Evolutionary conservation across 306 rosid genomes (phyloP), one percentile per base, ranked within the genome.

Genomic region (Prunus davidiana): DNA sequence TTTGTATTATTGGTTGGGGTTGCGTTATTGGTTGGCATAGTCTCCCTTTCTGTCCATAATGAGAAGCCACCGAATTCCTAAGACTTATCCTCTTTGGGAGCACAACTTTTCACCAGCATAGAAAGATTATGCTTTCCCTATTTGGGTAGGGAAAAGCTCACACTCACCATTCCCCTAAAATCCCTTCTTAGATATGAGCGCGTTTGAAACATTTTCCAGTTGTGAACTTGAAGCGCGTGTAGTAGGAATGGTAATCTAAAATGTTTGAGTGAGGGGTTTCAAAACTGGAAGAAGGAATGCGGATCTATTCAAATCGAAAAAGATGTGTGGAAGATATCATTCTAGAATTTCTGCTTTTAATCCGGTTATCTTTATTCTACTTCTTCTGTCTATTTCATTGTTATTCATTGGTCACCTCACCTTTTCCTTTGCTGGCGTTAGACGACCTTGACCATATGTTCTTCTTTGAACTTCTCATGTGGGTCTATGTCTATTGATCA

Each of bases 61-160:
- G 3, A 65, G 69, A 12, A 51, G 70, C 73, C 50, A 60, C 22
- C 25, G 22, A 69, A 58, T 57, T 77, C 88, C 82, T 79, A 72
- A 72, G 65, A 80, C 76, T 80, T 86, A 51, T 60, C 88, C 82
- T 27, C 20, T 82, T 83, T 80, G 63, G 85, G 87, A 49, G 55
- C 74, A 61, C 64, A 51, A 8, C 64, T 24, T 73, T 67, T 73
- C 9, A 34, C 34, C 34, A 2, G 5, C 60, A 50, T 24, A 4
- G 43, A 18, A 66, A 54, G 78, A 22, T 67, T 67, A 12, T 67
- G 55, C 82, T 73, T 77, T 82, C 72, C 86, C 77, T 73, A 49
- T 73, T 85, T 78, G 70, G 82, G 76, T 52, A 18, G 8, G 57
- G 57, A 52, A 38, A 16, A n/a, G 57, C 22, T 52, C 57, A 52